These are phyloP conservation scores for Diophrys appendiculata DNA, from an alignment of 73 alveolate species.

Conservation along the genomic window DNA sequence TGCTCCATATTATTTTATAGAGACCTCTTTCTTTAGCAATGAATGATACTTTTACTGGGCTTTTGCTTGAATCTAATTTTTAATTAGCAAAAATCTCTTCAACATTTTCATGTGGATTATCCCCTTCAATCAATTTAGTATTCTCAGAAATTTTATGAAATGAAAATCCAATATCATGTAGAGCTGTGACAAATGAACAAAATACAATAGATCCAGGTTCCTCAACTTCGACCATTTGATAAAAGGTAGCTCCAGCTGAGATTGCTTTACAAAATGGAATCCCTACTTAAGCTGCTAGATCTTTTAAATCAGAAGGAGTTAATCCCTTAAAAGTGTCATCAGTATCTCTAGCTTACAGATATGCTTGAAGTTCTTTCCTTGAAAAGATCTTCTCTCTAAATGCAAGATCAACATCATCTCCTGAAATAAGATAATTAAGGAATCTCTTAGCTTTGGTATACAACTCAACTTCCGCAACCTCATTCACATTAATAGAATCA, in stretches of 20 bases:
- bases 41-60: conserved; percentile 68
- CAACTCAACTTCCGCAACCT: not conserved
- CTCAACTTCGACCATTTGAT: conserved; percentile 71
- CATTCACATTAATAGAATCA: not conserved
- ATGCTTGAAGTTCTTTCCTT: conserved; percentile 21
- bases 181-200: conserved; percentile 70
- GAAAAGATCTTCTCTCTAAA: conserved; percentile 35
- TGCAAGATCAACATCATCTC: conserved; percentile 32
- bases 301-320: not conserved
- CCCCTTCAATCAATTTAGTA: conserved; percentile 44
- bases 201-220: conserved; percentile 70
- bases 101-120: conserved; percentile 35
- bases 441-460: conserved; percentile 22
- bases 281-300: conserved; percentile 37
- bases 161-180: conserved; percentile 74
- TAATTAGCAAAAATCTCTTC: conserved; percentile 51
- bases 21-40: conserved; percentile 80
- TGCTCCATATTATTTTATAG: conserved; percentile 74
- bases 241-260: conserved; percentile 68
- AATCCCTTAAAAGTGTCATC: not conserved
- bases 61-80: conserved; percentile 30
- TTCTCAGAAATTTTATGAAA: conserved; percentile 47
- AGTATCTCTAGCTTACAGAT: conserved; percentile 11
- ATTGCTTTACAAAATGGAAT: conserved; percentile 60
- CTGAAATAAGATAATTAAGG: conserved; percentile 12